Percentiles rank a stretch among this genome's conserved stretches.
Conservation (phyloP, 495 filamentous ascomycete species). For the Aspergillus cavernicola region DNA sequence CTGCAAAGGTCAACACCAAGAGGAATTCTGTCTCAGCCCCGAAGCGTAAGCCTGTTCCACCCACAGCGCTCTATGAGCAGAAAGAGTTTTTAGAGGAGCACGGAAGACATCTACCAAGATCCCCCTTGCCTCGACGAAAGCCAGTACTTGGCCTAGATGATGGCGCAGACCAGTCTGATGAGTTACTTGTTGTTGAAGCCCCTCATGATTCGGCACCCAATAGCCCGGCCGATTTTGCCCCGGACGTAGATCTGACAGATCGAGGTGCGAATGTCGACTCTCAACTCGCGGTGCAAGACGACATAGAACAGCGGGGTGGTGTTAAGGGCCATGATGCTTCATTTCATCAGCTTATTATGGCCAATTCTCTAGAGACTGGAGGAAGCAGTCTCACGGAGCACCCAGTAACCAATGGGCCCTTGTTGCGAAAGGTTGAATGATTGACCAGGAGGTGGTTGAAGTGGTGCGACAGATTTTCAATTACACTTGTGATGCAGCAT, state of each 20-base stretch:
- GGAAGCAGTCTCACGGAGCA: not conserved
- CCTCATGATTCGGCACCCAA: slow-evolving; percentile 50
- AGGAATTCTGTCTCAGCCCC: slow-evolving; percentile 54
- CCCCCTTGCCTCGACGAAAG: slow-evolving; percentile 36
- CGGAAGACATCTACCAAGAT: slow-evolving; percentile 23
- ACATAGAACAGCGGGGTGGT: not conserved
- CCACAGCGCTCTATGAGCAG: slow-evolving; percentile 33
- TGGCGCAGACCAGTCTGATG: slow-evolving; percentile 25
- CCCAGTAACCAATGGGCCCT: not conserved
- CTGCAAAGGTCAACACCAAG: slow-evolving; percentile 60
- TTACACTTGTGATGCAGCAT: not conserved
- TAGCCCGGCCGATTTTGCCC: slow-evolving; percentile 38
- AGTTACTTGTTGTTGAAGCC: slow-evolving; percentile 49
- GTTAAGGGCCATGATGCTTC: not conserved
- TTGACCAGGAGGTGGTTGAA: no score
- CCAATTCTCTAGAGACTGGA: not conserved
- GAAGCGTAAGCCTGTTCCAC: slow-evolving; percentile 56
- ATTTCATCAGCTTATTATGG: not conserved
- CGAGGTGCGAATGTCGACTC: not conserved
- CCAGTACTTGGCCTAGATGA: slow-evolving; percentile 25
- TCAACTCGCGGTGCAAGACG: not conserved
- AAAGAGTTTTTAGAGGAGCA: slow-evolving; percentile 17
- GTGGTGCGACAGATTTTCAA: no score
- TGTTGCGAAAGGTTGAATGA: not conserved
- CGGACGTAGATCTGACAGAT: slow-evolving; percentile 8